phyloP scores from a whole-genome alignment of 768 basidiomycete species.

The Hypsizygus marmoreus region DNA sequence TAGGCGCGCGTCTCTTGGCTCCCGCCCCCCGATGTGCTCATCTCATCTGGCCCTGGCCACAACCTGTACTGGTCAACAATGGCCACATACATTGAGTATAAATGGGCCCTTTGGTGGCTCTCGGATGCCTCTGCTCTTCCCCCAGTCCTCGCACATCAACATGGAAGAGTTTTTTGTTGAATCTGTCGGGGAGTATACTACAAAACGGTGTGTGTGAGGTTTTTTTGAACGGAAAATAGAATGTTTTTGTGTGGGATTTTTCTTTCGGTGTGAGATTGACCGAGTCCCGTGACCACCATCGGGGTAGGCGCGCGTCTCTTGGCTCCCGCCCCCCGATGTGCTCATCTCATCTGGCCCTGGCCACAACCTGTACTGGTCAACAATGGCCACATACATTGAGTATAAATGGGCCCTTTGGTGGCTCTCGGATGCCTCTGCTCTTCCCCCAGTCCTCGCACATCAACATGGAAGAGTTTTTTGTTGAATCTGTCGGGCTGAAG shows the following conservation, averaged over 20 bases:
- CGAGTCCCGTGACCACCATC: not conserved
- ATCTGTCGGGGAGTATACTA: no score
- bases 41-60: not conserved
- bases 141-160: no score
- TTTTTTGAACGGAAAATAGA: no score
- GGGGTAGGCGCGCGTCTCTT: not conserved
- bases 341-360: not conserved
- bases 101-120: no score
- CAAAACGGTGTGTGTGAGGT: no score
- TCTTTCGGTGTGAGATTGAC: not conserved
- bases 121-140: no score
- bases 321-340: conserved; percentile 5
- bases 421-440: not conserved
- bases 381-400: not conserved
- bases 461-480: no score
- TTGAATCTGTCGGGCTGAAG: not conserved
- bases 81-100: not conserved
- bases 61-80: not conserved
- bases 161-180: no score
- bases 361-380: not conserved
- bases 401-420: not conserved
- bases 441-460: not conserved
- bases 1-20: not conserved
- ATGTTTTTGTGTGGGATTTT: conserved; percentile 2
- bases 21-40: conserved; percentile 5